A percentile compares a stretch with the other conserved stretches of the same genome.
phyloP scores from a whole-genome alignment of 257 asterid genomes.

The Voacanga thouarsii region DNA sequence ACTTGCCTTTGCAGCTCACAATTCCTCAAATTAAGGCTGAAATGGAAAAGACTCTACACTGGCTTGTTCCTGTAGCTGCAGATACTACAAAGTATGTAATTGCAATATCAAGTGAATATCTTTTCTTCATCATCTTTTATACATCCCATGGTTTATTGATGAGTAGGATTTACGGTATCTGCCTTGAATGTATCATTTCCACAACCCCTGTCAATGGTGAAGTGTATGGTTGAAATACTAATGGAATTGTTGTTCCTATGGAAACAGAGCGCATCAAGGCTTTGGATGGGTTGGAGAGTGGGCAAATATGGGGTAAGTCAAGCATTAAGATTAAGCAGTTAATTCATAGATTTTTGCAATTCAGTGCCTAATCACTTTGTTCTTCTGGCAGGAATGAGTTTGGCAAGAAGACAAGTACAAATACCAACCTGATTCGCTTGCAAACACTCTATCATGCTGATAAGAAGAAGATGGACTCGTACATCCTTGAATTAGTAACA shows the following conservation, averaged over 20 bases:
- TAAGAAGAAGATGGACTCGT: constrained; percentile 58
- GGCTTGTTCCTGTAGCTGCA: constrained; percentile 93
- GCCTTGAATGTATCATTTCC: neutral
- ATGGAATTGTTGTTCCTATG: constrained; percentile 13
- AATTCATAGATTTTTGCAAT: neutral
- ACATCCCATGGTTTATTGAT: neutral
- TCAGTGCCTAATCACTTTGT: constrained; percentile 5
- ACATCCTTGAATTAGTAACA: constrained; percentile 71
- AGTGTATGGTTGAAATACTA: constrained; percentile 7
- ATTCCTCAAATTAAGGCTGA: constrained; percentile 80
- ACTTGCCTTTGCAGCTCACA: constrained; percentile 54
- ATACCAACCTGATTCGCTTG: constrained; percentile 55
- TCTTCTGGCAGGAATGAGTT: constrained; percentile 59
- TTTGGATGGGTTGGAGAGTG: constrained; percentile 99
- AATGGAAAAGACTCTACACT: constrained; percentile 89
- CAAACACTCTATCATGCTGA: constrained; percentile 94
- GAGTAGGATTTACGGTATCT: neutral
- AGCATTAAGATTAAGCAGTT: neutral
- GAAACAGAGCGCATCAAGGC: constrained; percentile 93
- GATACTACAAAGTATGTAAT: constrained; percentile 77
- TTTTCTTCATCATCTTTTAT: neutral
- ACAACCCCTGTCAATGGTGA: no score
- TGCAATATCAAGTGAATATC: neutral
- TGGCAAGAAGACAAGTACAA: constrained; percentile 55
- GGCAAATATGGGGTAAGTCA: constrained; percentile 92